Base-by-base conservation (phyloP, 140 eudicot species). In the Stevia rebaudiana region DNA sequence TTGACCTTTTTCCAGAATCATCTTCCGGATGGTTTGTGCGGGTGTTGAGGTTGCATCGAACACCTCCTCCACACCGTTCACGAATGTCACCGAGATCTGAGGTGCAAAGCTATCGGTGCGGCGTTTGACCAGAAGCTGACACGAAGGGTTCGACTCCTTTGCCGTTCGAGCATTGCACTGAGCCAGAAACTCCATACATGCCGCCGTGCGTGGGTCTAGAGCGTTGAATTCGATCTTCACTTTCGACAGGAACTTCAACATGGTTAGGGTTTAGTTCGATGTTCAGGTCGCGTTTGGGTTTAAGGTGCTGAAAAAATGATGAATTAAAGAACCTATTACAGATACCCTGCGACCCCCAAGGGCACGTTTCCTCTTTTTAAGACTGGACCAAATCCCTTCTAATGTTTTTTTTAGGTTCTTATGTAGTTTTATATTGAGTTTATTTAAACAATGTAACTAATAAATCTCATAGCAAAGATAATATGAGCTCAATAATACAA, bases 191-290 rank as follows among this genome's bases (percentile, higher is more conserved):
- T 90, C 97, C 95, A 90, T 82, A 74, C 97, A 90, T 19, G 95
- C 82, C 2, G 94, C 95, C 31, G 86, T 74, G 9, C 97, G 94
- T 58, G 95, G 84, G 74, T 86, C 97, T 42, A 90, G 77, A 3
- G 97, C 94, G 63, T 90, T 90, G 88, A 90, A 90, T 66, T 90
- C 97, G 76, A 90, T 78, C 71, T 63, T 78, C 69, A 90, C 97
- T 78, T 87, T 86, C 6, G 95, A 84, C 17, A 90, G 40, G 79
- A 86, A 90, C 69, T 90, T 90, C 84, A 90, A 70, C 97, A 90
- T 90, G 63, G 7, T 24, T 41, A 65, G 70, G 63, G 48, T 71
- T 51, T 39, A 36, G 8, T 35, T 44, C 41, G 51, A 50, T 50
- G 61, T 30, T 21, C 60, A 8, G 3, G 12, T 17, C n/a, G 33